phyloP scores from a whole-genome alignment of 805 yeast genomes.

The Teunomyces stri region DNA sequence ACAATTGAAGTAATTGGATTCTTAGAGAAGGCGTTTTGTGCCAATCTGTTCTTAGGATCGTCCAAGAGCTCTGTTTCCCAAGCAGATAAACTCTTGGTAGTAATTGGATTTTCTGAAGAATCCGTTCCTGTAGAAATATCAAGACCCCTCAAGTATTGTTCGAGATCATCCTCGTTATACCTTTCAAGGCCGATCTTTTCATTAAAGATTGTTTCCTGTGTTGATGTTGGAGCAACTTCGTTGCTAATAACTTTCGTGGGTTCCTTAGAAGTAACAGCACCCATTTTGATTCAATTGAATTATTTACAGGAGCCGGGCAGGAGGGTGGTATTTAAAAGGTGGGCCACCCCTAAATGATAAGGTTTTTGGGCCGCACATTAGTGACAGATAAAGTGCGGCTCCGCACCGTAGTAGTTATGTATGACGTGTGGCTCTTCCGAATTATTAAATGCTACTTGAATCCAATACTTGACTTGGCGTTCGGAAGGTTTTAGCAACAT shows the following conservation, averaged over 20 bases:
- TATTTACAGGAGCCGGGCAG: not conserved
- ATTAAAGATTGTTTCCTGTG: conserved; percentile 4
- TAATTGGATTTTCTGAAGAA: conserved; percentile 18
- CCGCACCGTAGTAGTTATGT: conserved; percentile 5
- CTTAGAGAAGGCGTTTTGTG: conserved; percentile 53
- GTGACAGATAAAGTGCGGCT: not conserved
- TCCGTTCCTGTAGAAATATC: conserved; percentile 2
- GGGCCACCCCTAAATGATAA: no score
- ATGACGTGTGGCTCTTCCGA: not conserved
- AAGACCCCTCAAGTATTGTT: conserved; percentile 14
- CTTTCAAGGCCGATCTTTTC: conserved; percentile 8
- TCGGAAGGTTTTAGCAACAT: no score
- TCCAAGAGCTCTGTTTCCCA: conserved; percentile 49
- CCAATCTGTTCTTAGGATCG: conserved; percentile 50
- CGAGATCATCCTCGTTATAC: not conserved
- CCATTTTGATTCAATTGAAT: not conserved
- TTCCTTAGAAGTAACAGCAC: not conserved
- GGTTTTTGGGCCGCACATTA: not conserved
- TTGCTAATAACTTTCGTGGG: not conserved
- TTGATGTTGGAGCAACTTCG: not conserved
- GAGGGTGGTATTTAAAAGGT: not conserved
- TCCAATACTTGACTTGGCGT: no score
- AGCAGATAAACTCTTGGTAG: conserved; percentile 5
- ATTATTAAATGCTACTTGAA: no score
- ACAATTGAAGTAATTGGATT: conserved; percentile 44